These are phyloP conservation scores for Xylariaceae sp. DNA, from an alignment of 2,329 filamentous ascomycete genomes.

Conservation along the genomic window DNA sequence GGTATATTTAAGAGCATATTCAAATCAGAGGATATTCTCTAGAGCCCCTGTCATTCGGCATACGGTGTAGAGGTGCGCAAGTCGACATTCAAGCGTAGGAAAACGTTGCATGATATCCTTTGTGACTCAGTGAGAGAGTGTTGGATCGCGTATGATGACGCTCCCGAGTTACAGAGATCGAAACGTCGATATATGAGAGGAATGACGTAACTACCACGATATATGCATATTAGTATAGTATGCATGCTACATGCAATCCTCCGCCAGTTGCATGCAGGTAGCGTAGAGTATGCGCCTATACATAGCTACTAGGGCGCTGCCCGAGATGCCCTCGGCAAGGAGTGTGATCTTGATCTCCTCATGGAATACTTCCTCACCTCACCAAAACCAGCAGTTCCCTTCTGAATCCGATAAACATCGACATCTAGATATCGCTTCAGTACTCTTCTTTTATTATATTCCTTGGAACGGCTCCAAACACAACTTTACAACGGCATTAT, in stretches of 20 bases:
- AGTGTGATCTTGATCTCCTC: background rate
- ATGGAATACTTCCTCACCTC: background rate
- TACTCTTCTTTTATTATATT: background rate
- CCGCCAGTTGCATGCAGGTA: too few relatives aligned
- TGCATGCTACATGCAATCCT: too few relatives aligned
- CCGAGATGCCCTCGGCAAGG: too few relatives aligned
- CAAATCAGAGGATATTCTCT: background rate
- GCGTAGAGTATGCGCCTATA: too few relatives aligned
- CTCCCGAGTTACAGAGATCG: background rate
- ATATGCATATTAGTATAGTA: too few relatives aligned
- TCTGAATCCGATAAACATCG: background rate
- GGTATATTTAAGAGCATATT: conserved; percentile 15
- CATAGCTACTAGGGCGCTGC: too few relatives aligned
- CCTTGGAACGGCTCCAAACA: background rate
- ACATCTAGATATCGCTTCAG: background rate
- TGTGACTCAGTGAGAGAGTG: background rate
- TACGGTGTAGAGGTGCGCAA: background rate
- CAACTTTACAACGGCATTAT: background rate
- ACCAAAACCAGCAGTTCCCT: background rate
- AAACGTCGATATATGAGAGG: too few relatives aligned
- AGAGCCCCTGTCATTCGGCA: background rate
- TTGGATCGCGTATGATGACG: background rate
- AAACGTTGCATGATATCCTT: background rate
- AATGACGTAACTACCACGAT: too few relatives aligned
- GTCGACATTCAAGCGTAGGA: background rate